Evolutionary conservation across 805 yeast species (phyloP), one percentile per base, ranked within the genome.

Genomic region (Cyberlindnera maclurae): DNA sequence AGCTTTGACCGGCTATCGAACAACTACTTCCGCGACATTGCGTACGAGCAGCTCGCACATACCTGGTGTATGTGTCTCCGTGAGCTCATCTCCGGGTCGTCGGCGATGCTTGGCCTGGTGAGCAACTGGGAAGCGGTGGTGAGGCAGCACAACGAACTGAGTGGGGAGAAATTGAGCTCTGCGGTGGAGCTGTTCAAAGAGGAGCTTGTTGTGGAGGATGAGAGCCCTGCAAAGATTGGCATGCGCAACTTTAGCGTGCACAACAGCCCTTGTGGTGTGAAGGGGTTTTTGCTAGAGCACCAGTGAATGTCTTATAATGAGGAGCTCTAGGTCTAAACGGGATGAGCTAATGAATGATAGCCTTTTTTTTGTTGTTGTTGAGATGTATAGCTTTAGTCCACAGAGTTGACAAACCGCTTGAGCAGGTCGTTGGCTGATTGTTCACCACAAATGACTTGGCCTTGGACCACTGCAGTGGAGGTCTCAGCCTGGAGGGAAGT

Each of bases 31-130:
- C 68, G 65, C 44, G 51, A 52, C 39, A 60, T 72, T 52, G 82
- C 83, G 5, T 79, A 75, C 54, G 79, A 75, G 46, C 83, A 79
- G 54, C 62, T 79, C 12, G 65, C 75, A 13, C 67, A 70, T 37
- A 77, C 79, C 4, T 77, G 82, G 82, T 54, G 71, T 20, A 62
- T 69, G 12, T 69, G 67, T 16, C 55, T 75, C 31, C 62, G 58
- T 16, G 67, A 64, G 28, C 38, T 50, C 26, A 46, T 45, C 12
- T 38, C 43, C 22, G 29, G 15, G 18, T 36, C 63, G 6, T 16
- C 44, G 11, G 44, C 35, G 9, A 15, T 37, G 18, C 52, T 68
- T 22, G 58, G 63, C 10, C 50, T 65, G 31, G 57, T 58, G 26
- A 60, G 59, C 28, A 64, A 63, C 30, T 66, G 69, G 70, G 60